Evolutionary conservation across 2,329 filamentous ascomycete genomes (phyloP), one percentile per base, ranked within the genome.

Genomic region (Cladosporium oxysporum): DNA sequence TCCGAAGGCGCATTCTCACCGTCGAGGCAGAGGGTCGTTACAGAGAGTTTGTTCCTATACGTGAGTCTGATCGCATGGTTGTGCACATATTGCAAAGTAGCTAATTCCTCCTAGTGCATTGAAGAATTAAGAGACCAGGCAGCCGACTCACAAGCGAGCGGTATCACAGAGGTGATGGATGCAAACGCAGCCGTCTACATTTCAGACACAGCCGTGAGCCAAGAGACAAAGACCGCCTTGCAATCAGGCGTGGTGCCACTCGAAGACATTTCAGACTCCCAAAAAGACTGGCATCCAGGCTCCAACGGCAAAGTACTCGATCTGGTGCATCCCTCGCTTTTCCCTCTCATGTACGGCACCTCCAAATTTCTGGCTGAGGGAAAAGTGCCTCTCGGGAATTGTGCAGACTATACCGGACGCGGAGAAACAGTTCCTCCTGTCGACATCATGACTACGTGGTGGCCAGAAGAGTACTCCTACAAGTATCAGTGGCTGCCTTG

Each of bases 281-380:
- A 12, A 1, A 62, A 62, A 14, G 88, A 90, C 73, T 91, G 84
- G 82, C 86, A 90, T 74, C 88, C 88, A 0, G 79, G 82, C 2
- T 87, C 84, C 0, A 78, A 86, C 35, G 75, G 78, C 0, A 83
- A 82, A 66, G 87, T 91, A 1, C 81, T 88, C 0, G 84, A 91
- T 71, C 77, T 90, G 1, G 82, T 90, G 5, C 83, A 90, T 69
- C 87, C 88, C 0, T 90, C 87, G 0, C 78, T 90, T 7, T 90
- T 83, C 69, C 87, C 88, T 0, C 74, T 90, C 0, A 73, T 86
- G 1, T 87, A 86, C 69, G 85, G 84, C 0, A 75, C 76, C 16
- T 82, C 81, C 2, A 78, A 79, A 3, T 78, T 80, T 3, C 69
- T 87, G 0, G 49, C 69, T 11, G 70, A 76, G 5, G 72, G 71